Conservation (phyloP, 148 eudicot species). For the Rhododendron williamsianum region DNA sequence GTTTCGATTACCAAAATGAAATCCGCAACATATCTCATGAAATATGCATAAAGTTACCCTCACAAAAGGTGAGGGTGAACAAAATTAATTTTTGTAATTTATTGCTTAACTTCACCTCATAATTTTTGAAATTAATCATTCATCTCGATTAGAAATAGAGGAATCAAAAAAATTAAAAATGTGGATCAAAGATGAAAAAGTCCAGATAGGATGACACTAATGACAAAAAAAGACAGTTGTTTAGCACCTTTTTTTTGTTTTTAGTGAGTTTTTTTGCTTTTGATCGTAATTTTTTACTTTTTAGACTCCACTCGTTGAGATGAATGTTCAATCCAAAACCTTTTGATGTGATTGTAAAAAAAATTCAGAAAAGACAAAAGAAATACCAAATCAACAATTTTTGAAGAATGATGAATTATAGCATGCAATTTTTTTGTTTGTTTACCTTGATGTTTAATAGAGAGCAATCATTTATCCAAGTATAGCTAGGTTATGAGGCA, state of each 20-base stretch:
- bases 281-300: background rate
- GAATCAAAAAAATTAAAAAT: background rate
- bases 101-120: background rate
- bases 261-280: background rate
- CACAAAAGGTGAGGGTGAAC: no score
- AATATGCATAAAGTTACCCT: no score
- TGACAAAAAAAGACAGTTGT: background rate
- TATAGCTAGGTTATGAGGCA: background rate
- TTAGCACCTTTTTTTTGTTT: background rate
- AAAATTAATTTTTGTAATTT: background rate
- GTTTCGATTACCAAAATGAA: no score
- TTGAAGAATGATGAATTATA: background rate
- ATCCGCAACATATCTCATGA: no score
- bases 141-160: background rate
- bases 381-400: background rate
- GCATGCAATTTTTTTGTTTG: background rate
- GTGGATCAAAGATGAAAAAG: background rate
- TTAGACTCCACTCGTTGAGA: background rate
- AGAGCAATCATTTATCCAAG: background rate
- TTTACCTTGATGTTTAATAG: background rate
- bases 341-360: background rate
- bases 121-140: background rate
- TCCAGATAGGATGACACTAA: background rate
- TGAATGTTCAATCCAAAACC: background rate
- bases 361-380: no score